A percentile compares a stretch with the other conserved stretches of the same genome.
Conservation (phyloP, 169 alveolate species). For the Plasmodium vinckei region DNA sequence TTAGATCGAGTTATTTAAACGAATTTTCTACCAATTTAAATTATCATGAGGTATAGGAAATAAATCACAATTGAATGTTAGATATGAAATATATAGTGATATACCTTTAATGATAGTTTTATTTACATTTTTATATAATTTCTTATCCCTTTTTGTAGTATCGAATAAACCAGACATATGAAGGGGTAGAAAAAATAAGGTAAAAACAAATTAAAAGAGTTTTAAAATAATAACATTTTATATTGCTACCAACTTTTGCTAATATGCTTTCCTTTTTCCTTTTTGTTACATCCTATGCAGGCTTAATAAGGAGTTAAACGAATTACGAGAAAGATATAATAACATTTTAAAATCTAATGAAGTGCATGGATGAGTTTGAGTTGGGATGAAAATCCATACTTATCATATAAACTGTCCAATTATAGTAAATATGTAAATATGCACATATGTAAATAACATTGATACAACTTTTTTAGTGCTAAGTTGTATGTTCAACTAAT, state of each 20-base stretch:
- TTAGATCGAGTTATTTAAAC: conserved; percentile 24
- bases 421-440: too few relatives aligned
- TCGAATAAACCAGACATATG: conserved; percentile 21
- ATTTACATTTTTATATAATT: background rate
- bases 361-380: background rate
- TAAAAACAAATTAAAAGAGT: background rate
- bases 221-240: background rate
- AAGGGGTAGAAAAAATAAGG: conserved; percentile 60
- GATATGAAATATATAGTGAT: too few relatives aligned
- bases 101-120: too few relatives aligned
- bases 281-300: background rate
- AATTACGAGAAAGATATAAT: conserved; percentile 54
- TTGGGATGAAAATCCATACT: background rate
- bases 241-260: background rate
- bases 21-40: conserved; percentile 38
- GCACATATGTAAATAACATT: too few relatives aligned
- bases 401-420: too few relatives aligned
- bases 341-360: conserved; percentile 22
- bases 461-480: too few relatives aligned
- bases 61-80: background rate
- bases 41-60: conserved; percentile 49
- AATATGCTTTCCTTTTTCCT: background rate
- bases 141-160: conserved; percentile 11
- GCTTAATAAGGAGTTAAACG: conserved; percentile 43
- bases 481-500: too few relatives aligned